Percentiles rank a stretch among this genome's conserved stretches.
phyloP scores from a whole-genome alignment of 306 rosid species.

The Medicago arabica region DNA sequence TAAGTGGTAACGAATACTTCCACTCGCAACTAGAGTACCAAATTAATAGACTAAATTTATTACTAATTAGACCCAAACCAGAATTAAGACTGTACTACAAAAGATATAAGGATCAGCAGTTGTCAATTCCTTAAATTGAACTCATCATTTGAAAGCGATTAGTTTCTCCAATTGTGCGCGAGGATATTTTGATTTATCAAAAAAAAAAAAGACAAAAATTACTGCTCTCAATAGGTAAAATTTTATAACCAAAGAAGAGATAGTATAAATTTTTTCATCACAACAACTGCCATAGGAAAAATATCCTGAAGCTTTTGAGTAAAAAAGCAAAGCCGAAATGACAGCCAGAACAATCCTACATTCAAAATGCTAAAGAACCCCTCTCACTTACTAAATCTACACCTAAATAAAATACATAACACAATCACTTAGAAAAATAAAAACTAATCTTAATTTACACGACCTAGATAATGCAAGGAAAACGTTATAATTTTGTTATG shows the following conservation, averaged over 20 bases:
- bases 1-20: background rate
- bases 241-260: background rate
- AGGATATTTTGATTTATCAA: no score
- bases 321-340: conserved; percentile 42
- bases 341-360: conserved; percentile 37
- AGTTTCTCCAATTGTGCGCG: no score
- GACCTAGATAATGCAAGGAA: background rate
- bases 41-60: background rate
- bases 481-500: background rate
- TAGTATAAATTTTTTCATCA: background rate
- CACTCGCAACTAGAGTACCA: background rate
- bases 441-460: conserved; percentile 39
- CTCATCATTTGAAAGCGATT: no score
- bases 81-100: background rate
- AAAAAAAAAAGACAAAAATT: background rate
- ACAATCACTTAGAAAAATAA: background rate
- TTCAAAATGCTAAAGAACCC: conserved; percentile 16
- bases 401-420: conserved; percentile 9
- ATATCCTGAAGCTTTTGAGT: conserved; percentile 46
- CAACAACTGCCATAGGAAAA: conserved; percentile 30
- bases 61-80: background rate
- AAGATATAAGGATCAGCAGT: background rate
- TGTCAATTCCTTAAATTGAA: no score
- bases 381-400: conserved; percentile 8
- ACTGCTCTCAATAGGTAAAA: background rate